A percentile compares a stretch with the other conserved stretches of the same genome.
These are phyloP conservation scores for Pestalotiopsis sp. DNA, from an alignment of 2,329 filamentous ascomycete genomes.

Conservation along the genomic window DNA sequence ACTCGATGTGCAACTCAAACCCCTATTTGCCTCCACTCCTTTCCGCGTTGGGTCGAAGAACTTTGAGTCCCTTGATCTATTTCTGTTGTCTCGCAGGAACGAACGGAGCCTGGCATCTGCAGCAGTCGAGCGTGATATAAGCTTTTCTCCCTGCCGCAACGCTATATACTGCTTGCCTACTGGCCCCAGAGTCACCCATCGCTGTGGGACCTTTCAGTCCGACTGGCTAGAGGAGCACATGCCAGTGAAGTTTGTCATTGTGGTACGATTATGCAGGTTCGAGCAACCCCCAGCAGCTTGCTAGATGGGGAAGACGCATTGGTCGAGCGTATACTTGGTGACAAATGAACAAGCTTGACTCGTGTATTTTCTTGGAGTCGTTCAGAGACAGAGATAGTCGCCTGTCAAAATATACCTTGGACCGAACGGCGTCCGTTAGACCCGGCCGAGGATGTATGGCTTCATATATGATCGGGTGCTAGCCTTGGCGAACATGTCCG, in stretches of 20 bases:
- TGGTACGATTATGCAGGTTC: too few species aligned
- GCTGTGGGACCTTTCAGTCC: not conserved
- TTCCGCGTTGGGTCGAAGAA: not conserved
- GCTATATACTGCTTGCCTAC: not conserved
- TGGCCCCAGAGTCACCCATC: not conserved
- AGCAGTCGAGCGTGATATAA: not conserved
- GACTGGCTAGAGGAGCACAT: not conserved
- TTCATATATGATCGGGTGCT: not conserved
- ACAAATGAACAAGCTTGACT: not conserved
- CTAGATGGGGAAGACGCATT: not conserved
- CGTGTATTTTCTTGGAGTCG: not conserved
- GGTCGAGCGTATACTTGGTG: not conserved
- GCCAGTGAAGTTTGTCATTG: too few species aligned
- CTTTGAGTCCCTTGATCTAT: not conserved
- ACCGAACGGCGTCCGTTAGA: not conserved
- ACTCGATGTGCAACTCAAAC: not conserved
- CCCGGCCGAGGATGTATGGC: not conserved
- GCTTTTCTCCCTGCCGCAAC: not conserved
- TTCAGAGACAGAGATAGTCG: not conserved
- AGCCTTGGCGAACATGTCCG: not conserved
- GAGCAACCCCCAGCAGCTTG: not conserved
- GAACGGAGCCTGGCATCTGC: not conserved
- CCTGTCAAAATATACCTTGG: not conserved
- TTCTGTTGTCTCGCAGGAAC: not conserved
- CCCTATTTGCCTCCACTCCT: not conserved